Evolutionary conservation across 345 rosid species (phyloP), one percentile per base, ranked within the genome.

Genomic region (Kandelia obovata): DNA sequence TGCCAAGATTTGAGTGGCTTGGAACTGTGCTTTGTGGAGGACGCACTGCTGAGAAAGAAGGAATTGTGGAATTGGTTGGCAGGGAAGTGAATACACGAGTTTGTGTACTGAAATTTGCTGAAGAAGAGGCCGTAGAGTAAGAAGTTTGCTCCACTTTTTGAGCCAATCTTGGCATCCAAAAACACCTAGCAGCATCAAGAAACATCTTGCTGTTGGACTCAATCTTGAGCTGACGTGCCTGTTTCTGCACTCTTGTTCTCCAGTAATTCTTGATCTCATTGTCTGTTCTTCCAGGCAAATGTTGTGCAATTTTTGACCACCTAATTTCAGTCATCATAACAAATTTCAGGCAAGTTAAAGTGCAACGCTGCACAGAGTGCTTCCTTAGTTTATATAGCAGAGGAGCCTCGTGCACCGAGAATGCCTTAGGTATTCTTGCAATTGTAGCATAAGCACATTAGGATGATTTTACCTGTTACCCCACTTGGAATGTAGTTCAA

Each of bases 211-310:
- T 95, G 71, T 87, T 92, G 37, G 94, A 92, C 65, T 95, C 99
- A 52, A 94, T 87, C 56, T 90, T 88, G 4, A 95, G 83, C 58
- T 92, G 99, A 10, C 90, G 89, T 2, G 99, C 99, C 46, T 92
- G 98, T 72, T 91, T 95, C 61, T 95, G 99, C 16, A 95, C 99
- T n/a, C 97, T 76, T 7, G 99, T 95, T 75, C 97, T 84, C 99
- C 98, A 94, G 28, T 94, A 94, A 76, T 94, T 94, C 77, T 94
- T 94, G 51, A 94, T 94, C 78, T 94, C 98, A 62, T 94, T 94
- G 70, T 94, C 98, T 3, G 98, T 94, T 64, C 98, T 84, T 58
- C 98, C 98, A 0, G 97, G 98, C 66, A 94, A 73, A 71, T 87
- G 87, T 46, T 87, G 92, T 15, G 98, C 98, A 20, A 94, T 94